Evolutionary conservation across 2,329 filamentous ascomycete genomes (phyloP), one percentile per base, ranked within the genome.

Genomic region (Neonectria hederae): DNA sequence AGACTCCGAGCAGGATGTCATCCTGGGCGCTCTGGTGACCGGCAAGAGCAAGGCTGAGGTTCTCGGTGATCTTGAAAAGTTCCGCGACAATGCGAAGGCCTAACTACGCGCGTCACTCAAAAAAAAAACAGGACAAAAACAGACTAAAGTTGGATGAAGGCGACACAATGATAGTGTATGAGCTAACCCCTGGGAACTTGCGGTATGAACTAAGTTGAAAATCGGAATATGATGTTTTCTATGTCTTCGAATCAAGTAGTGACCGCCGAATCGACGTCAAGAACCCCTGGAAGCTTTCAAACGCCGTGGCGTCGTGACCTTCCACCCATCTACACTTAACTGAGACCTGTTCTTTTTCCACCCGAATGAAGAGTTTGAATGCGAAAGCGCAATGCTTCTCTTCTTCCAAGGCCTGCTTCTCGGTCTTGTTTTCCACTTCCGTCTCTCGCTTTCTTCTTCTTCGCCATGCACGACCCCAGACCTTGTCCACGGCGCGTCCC

Each of bases 271-370:
- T 82, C 9, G 74, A 66, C 76, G 89, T 92, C 48, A 97, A 68
- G 82, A 94, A 93, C 0, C 93, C 94, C 65, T 89, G 91, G 67
- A 99, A 93, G 75, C 94, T 97, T 79, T 97, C 92, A 77, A 95
- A 97, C 0, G 96, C 75, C 0, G 89, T 84, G 19, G 86, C 82
- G 69, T 97, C 92, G 6, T 84, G 82, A 0, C 96, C 95, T 71
- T 92, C 89, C 1, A 93, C 74, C 94, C 78, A 81, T 32, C 92
- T 83, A 58, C 91, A 82, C 5, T 78, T 70, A 5, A 91, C 79
- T 2, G 75, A 77, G 0, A 89, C 80, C 19, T 78, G 75, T 2
- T 75, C 71, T 54, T 76, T 76, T 19, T 78, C 73, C 1, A 81
- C 76, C 2, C 76, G 80, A 22, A 89, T 73, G n/a, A 79, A 76